Evolutionary conservation across 768 basidiomycete genomes (phyloP).

Genomic region (Podaxis carcinomalis): DNA sequence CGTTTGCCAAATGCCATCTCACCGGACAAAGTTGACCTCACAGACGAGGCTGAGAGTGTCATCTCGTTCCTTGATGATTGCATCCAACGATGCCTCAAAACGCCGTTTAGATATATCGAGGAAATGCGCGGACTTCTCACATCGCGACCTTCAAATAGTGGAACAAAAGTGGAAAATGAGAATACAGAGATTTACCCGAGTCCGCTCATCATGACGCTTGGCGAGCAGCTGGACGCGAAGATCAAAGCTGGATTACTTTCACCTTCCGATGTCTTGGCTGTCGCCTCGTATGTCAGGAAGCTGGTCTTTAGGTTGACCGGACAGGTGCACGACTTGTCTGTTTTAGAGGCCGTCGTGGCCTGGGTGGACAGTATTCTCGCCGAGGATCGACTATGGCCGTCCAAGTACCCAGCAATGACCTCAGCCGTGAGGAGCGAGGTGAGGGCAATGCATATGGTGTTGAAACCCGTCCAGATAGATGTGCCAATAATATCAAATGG

Average conservation of each 20-base stretch:
- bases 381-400: conserved; percentile 17
- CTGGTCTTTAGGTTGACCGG: conserved; percentile 54
- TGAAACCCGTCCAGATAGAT: neutral
- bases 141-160: conserved; percentile 7
- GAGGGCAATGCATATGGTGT: conserved; percentile 12
- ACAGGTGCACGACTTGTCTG: conserved; percentile 43
- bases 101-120: conserved; percentile 85
- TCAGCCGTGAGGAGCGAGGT: conserved; percentile 16
- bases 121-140: conserved; percentile 40
- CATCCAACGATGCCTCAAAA: conserved; percentile 73
- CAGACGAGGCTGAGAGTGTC: conserved; percentile 53
- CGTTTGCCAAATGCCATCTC: conserved; percentile 33
- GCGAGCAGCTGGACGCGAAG: conserved; percentile 77
- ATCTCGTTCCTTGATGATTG: conserved; percentile 83
- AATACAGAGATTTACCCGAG: neutral
- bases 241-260: conserved; percentile 47
- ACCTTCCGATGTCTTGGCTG: conserved; percentile 58
- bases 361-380: conserved; percentile 34
- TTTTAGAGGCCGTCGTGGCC: conserved; percentile 28
- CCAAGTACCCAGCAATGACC: conserved; percentile 33
- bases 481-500: neutral
- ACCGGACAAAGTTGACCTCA: conserved; percentile 49
- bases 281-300: conserved; percentile 61
- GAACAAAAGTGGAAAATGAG: conserved; percentile 6
- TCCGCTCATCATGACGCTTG: conserved; percentile 72